Base-by-base conservation (phyloP, 2,329 filamentous ascomycete genomes). In the Pseudohalonectria lignicola region DNA sequence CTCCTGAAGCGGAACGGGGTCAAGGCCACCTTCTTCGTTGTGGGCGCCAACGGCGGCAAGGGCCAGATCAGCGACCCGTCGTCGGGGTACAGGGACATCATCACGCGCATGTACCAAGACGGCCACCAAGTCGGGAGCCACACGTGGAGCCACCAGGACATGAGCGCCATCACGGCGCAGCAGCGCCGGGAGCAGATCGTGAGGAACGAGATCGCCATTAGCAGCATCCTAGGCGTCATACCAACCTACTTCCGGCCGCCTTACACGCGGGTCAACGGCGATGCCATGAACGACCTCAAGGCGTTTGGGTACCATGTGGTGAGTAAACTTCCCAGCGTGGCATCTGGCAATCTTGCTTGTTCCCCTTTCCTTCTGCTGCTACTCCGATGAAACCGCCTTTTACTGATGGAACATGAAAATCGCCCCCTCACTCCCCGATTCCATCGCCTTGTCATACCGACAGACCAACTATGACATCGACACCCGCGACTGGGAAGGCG, bases 231-330 rank as follows among this genome's bases (percentile, higher is more conserved):
- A 2, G 59, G 61, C 15, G 46, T 56, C 21, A 52, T 61, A 37
- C 62, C 63, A 1, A 62, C 60, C 13, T 66, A 66, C 45, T 57
- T 63, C 52, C 56, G 62, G 11, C 56, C 59, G n/a, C 59, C 59
- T 2, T 61, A 55, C 44, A 54, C 52, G 8, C 45, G 44, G 19
- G 54, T 53, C 30, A 44, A 48, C 15, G 31, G 32, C 12, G 47
- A 44, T n/a, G 52, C 47, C 36, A 36, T 50, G 28, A 34, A 37
- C 15, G 49, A 51, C 2, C 43, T 61, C 12, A 45, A 41, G 18
- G 44, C 47, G 2, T 42, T 58, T 3, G 56, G 57, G 1, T 61
- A 61, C 39, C 55, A 60, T 31, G 48, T 57, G n/a, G 46, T 44
- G 33, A 35, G 26, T 34, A 40, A 19, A 25, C 41, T 41, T 17